These are phyloP conservation scores for Xerocomellus dryophilus DNA, from an alignment of 768 basidiomycete genomes.

Conservation along the genomic window DNA sequence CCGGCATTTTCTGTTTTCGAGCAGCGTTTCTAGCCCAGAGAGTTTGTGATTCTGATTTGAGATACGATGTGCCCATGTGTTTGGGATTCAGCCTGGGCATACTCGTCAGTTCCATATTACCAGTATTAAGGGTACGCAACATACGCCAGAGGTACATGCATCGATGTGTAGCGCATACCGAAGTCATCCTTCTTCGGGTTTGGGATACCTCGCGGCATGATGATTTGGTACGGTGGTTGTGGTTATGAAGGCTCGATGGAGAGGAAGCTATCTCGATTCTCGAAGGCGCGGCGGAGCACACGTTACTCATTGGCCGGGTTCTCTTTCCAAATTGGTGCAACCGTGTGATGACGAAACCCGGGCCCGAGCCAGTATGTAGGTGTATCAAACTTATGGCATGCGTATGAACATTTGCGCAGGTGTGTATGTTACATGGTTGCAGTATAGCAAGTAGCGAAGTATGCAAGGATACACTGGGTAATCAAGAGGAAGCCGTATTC, in stretches of 20 bases:
- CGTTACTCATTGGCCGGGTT: not conserved
- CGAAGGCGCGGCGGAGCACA: not conserved
- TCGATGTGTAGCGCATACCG: conserved; percentile 76
- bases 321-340: conserved; percentile 15
- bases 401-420: not conserved
- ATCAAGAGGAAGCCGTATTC: conserved; percentile 8
- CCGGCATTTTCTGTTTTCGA: conserved; percentile 46
- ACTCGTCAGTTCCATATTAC: conserved; percentile 11
- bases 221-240: conserved; percentile 1
- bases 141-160: conserved; percentile 75
- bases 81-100: conserved; percentile 69
- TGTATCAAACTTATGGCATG: too few relatives aligned
- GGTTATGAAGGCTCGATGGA: not conserved
- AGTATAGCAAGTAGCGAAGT: conserved; percentile 9
- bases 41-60: conserved; percentile 72
- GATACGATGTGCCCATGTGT: conserved; percentile 71
- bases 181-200: conserved; percentile 79
- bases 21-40: conserved; percentile 69
- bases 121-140: conserved; percentile 20
- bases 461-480: conserved; percentile 11
- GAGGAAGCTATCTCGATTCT: not conserved
- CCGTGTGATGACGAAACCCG: not conserved
- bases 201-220: conserved; percentile 80
- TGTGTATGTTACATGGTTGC: conserved; percentile 26
- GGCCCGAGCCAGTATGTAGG: too few relatives aligned